Evolutionary conservation across 2,329 filamentous ascomycete genomes (phyloP), one percentile per base, ranked within the genome.

Genomic region (Alternaria sp.): DNA sequence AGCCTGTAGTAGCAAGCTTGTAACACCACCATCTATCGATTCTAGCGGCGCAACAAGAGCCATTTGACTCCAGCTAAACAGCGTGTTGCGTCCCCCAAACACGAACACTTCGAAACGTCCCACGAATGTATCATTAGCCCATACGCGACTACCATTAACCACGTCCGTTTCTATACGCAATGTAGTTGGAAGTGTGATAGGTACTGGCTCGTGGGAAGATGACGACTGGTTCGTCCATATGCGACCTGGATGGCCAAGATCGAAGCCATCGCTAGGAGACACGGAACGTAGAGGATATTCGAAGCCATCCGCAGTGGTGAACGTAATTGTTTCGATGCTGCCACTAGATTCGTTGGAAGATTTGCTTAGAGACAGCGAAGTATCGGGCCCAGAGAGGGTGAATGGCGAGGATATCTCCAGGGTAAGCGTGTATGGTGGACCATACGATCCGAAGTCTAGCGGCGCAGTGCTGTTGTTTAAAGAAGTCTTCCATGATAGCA

Each of bases 51-150:
- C 84, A 12, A 85, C 84, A 66, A 86, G 81, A 1, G 84, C 84
- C 84, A 86, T 87, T 69, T 85, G 84, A 61, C 81, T 85, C 85
- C 84, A 86, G 32, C 83, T 85, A 47, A 85, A 83, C 48, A 81
- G 59, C 7, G 77, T 81, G 57, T 87, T 86, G 32, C 77, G 78
- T 2, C 85, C 85, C 0, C 84, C 84, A 63, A 80, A 86, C 1
- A 87, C 81, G 59, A 84, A 85, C 0, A 86, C 84, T 62, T 87
- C 84, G 53, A 86, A 86, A 9, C 85, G 71, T 0, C 85, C 85
- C 1, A 64, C 77, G 47, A 86, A 85, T 0, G 63, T 47, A 7
- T 76, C 80, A 57, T 84, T 68, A 0, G 85, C 63, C 82, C 83
- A 86, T 0, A 82, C 83, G 1, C 83, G 74, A 54, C 79, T 84